These are phyloP conservation scores for Acanthamoeba culbertsoni DNA, from an alignment of 208 protist genomes.

Conservation along the genomic window DNA sequence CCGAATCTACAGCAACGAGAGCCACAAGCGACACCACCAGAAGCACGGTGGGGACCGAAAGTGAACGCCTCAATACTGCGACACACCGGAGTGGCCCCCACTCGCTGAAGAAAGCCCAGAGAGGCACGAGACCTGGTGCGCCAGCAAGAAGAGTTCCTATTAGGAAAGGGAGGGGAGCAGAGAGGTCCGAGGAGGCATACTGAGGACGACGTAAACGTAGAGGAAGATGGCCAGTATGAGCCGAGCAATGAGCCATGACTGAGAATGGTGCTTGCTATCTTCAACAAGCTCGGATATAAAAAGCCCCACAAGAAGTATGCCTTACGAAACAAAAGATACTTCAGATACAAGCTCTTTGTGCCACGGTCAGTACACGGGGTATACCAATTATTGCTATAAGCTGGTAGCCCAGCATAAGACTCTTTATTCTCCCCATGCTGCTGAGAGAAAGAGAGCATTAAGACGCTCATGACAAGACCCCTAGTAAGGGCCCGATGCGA, in stretches of 20 bases:
- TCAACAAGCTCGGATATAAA: constrained; percentile 8
- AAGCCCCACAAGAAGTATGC: neutral
- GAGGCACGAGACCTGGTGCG: neutral
- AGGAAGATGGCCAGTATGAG: constrained; percentile 4
- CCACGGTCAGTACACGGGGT: neutral
- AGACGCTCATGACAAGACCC: too few relatives aligned
- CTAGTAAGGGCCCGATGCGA: too few relatives aligned
- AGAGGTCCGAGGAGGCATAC: neutral
- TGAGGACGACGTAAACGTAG: constrained; percentile 31
- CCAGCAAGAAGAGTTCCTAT: neutral
- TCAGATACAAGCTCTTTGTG: too few relatives aligned
- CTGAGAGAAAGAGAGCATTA: too few relatives aligned
- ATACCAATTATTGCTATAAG: neutral
- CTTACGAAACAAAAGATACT: neutral
- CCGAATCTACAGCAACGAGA: neutral
- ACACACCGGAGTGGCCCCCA: neutral
- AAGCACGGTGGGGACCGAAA: neutral
- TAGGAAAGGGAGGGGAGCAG: neutral
- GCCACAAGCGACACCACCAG: neutral
- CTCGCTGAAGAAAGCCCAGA: constrained; percentile 12
- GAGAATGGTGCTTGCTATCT: neutral
- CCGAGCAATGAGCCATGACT: neutral
- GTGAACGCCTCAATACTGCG: neutral
- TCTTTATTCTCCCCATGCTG: neutral
- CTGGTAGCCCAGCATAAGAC: constrained; percentile 38